Base-by-base conservation (phyloP, 805 yeast species). In the Limtongia smithiae region DNA sequence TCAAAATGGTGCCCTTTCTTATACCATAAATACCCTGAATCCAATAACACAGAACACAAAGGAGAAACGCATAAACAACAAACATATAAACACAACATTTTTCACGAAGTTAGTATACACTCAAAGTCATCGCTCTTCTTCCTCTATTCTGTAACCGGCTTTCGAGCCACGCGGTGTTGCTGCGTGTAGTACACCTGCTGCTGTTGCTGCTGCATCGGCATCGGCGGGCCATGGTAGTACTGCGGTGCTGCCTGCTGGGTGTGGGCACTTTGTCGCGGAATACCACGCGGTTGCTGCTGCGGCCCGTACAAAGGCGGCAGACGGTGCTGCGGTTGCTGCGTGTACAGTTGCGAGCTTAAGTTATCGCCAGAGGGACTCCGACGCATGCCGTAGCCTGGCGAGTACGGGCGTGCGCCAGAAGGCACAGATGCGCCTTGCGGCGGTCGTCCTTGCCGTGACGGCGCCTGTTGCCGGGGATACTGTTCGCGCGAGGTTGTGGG, bases 331-430 rank as follows among this genome's bases (percentile, higher is more conserved):
- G 31, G 35, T 30, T 34, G 44, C 25, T n/a, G 15, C 18, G 12
- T 36, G 14, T 22, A 37, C 12, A 18, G 44, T n/a, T 22, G 28
- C 22, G 28, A 25, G 24, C 32, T 24, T 17, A 41, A 35, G 11
- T 46, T 42, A 18, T 17, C 22, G 12, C 34, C 41, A 7, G 50
- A 20, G 3, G 46, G 50, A 37, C 42, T 46, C 22, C 50, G 45
- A 14, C 46, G 50, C 12, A 46, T 14, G 9, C 25, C 24, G 15
- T 20, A 25, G 28, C 9, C 28, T 25, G 28, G 9, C 9, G 28
- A 25, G 6, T 9, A 25, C 28, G 28, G 9, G 28, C 9, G 9
- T 25, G 28, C 28, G 28, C 9, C 9, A 6, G 28, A 6, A 7
- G 28, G 28, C 6, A 25, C 28, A 9, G 9, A 6, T 25, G 28